phyloP scores from a whole-genome alignment of 2,329 filamentous ascomycete species.

The Fusarium kyushuense region DNA sequence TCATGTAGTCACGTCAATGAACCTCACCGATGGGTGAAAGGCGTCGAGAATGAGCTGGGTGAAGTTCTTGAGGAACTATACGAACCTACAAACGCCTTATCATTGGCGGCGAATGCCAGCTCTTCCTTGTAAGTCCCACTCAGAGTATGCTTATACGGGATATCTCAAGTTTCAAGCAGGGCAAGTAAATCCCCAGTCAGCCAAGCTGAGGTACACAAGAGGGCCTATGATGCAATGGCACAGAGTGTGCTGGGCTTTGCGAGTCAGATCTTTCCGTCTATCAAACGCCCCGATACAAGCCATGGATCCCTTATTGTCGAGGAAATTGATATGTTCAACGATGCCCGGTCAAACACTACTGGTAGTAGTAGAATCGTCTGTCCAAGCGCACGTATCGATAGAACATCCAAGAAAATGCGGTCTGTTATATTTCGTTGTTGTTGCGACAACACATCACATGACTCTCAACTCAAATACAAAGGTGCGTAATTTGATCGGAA shows the following conservation, averaged over 20 bases:
- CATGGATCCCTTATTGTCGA: not conserved
- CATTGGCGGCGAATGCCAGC: too few relatives aligned
- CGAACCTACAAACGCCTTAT: too few relatives aligned
- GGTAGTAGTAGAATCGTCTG: not conserved
- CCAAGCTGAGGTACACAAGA: not conserved
- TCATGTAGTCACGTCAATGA: too few relatives aligned
- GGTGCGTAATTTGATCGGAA: too few relatives aligned
- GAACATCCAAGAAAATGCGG: not conserved
- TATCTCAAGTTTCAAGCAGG: not conserved
- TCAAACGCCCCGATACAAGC: not conserved
- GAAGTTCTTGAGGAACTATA: too few relatives aligned
- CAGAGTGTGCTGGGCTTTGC: not conserved
- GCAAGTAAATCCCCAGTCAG: too few relatives aligned
- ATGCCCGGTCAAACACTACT: too few relatives aligned
- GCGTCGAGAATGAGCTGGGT: too few relatives aligned
- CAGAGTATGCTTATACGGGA: not conserved
- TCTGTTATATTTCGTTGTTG: not conserved
- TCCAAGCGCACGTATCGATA: too few relatives aligned
- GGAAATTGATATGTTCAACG: too few relatives aligned
- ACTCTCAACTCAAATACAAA: not conserved
- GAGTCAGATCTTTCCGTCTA: not conserved
- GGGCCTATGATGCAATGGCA: not conserved
- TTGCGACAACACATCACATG: not conserved
- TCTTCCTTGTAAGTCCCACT: not conserved
- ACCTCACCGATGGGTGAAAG: too few relatives aligned